Evolutionary conservation across 1,284 basidiomycete genomes (phyloP), one percentile per base, ranked within the genome.

Genomic region (Volvariella surrecta): DNA sequence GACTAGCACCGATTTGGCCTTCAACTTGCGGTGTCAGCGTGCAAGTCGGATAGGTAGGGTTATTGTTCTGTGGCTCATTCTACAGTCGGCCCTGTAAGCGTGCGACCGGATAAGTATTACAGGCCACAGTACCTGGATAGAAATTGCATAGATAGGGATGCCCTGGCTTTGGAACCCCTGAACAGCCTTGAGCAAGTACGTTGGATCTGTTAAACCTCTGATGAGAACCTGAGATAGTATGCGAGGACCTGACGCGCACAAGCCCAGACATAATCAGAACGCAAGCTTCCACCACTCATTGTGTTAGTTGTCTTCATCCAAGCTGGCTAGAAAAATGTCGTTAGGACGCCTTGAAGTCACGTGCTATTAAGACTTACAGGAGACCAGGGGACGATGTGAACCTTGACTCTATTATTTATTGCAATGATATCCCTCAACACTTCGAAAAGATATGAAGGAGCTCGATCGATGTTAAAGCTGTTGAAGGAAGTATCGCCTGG

Each of bases 331-430:
- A 16, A 19, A 41, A 20, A 45, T 28, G 11, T 20, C 17, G 18
- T 37, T 9, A 13, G 38, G 10, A 10, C 8, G 13, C 30, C 9
- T 22, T 4, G 15, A 16, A 7, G n/a, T 4, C 10, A 9, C 9
- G 41, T 34, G 28, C 2, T 17, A 19, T 9, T 30, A 31, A 6
- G 19, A 58, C 66, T 45, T 50, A 74, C 74, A 2, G 74, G 73
- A 32, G 73, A 75, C 75, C 75, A 79, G 15, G 75, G 71, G 15
- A 73, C 41, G 4, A 76, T 48, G 46, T 74, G 71, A 19, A 76
- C 58, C 50, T 63, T 64, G 47, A 66, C 45, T 45, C 58, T 41
- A 17, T 45, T 53, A 45, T 75, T 76, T 42, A 73, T 53, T 18
- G 66, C 58, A 31, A 57, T 55, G 35, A 78, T 76, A 50, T 78